These are phyloP conservation scores for Gaeumannomyces tritici DNA, from an alignment of 2,329 filamentous ascomycete species.

Conservation along the genomic window DNA sequence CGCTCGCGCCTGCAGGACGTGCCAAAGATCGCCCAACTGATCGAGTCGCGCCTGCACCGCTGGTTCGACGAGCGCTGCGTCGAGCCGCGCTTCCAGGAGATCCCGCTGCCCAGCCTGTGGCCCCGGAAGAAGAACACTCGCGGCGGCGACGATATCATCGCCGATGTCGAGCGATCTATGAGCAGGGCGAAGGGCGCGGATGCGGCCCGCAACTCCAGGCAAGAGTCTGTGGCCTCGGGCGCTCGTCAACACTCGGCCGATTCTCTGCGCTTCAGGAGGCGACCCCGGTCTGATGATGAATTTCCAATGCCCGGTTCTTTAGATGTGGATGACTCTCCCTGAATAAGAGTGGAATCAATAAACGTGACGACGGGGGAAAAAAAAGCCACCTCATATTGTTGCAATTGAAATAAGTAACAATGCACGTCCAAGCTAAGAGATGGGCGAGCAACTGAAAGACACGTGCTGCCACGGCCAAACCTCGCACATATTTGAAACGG, in stretches of 20 bases:
- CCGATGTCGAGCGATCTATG: constrained; percentile 36
- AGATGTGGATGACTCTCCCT: constrained; percentile 15
- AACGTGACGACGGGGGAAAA: neutral
- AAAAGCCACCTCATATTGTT: neutral
- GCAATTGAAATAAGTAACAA: neutral
- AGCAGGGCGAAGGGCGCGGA: constrained; percentile 46
- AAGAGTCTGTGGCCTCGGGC: constrained; percentile 35
- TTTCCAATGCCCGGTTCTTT: constrained; percentile 38
- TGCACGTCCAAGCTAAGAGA: neutral
- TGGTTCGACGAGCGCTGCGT: constrained; percentile 87
- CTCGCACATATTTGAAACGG: neutral
- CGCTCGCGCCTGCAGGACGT: constrained; percentile 76
- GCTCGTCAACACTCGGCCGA: constrained; percentile 14
- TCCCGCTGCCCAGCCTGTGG: constrained; percentile 74
- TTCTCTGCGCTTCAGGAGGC: constrained; percentile 27
- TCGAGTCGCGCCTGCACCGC: constrained; percentile 68
- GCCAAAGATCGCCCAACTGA: constrained; percentile 77
- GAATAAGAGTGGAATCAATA: neutral
- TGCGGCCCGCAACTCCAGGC: constrained; percentile 36
- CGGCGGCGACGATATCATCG: constrained; percentile 45
- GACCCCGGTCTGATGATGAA: constrained; percentile 25
- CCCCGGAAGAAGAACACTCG: constrained; percentile 75
- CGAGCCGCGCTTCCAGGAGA: constrained; percentile 79
- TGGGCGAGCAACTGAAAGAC: neutral
- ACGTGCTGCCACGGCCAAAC: neutral